Base-by-base conservation (phyloP, 129 eudicot species). In the Mikania micrantha region DNA sequence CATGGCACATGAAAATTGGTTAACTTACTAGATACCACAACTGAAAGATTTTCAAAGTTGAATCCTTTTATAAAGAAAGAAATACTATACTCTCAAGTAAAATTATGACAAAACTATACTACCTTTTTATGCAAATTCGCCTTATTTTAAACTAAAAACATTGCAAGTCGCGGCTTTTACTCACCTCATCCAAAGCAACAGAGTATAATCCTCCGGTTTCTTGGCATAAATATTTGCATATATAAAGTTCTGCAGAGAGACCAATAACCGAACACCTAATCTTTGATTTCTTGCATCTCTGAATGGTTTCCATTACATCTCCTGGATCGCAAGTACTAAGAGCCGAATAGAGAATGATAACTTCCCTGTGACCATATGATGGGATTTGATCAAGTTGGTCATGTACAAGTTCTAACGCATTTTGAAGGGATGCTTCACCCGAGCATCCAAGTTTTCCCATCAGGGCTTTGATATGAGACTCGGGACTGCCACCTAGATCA, bases 401-500 rank as follows among this genome's bases (percentile, higher is more conserved):
- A 53, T 89, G 90, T 32, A 86, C 96, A 74, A 93, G 96, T 72
- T 93, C 96, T 27, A 93, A 76, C 60, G 96, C 90, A 81, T 93
- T 93, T 70, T 93, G 99, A 56, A 93, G 79, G 19, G 99, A 93
- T 1, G 99, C 80, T 49, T 93, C 99, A 27, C 99, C 99, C 19
- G 96, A 89, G 78, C 99, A 84, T 70, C 78, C 91, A 58, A 93
- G 82, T 79, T 93, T 93, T 27, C 86, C 91, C 92, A 84, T 77
- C 78, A 93, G 67, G 25, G 90, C 93, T 69, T 89, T 88, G 61
- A 93, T 83, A 81, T 93, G 99, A 36, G 99, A 82, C 78, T 93
- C 99, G 1, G 99, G 99, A 67, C 99, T 93, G 50, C 99, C 99
- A 78, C 96, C 99, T 17, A 93, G 91, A 64, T 89, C 93, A 0